Evolutionary conservation across 2,329 filamentous ascomycete genomes (phyloP).

Genomic region (Diaporthe vaccinii): DNA sequence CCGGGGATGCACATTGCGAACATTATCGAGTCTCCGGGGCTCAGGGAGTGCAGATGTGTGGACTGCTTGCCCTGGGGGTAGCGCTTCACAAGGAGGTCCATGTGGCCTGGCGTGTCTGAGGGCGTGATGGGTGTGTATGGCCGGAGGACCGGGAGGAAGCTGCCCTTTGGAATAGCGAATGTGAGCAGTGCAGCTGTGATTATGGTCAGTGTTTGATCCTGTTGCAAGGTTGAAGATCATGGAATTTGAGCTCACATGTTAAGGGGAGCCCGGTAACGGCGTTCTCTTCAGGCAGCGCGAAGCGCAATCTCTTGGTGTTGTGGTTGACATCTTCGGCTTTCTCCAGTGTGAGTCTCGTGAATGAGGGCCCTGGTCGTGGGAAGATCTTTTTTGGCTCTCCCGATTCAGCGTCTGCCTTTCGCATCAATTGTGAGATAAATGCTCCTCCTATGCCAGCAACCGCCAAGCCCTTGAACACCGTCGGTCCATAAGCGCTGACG

Average conservation of each 20-base stretch:
- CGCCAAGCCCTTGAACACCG: slow-evolving; percentile 35
- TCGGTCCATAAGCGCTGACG: slow-evolving; percentile 29
- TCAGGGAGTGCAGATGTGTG: slow-evolving; percentile 74
- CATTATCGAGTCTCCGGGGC: slow-evolving; percentile 71
- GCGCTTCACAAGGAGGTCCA: slow-evolving; percentile 77
- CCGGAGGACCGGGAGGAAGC: slow-evolving; percentile 70
- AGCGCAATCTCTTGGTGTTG: slow-evolving; percentile 70
- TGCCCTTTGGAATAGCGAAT: slow-evolving; percentile 68
- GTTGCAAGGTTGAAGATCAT: neutral
- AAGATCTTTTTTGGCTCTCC: slow-evolving; percentile 35
- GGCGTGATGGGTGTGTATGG: slow-evolving; percentile 75
- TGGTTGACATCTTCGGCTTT: slow-evolving; percentile 68
- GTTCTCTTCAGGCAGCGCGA: slow-evolving; percentile 64
- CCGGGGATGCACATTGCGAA: slow-evolving; percentile 69
- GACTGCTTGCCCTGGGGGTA: slow-evolving; percentile 77
- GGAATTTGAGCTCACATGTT: slow-evolving; percentile 55
- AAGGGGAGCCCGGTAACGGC: slow-evolving; percentile 63
- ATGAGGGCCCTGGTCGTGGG: slow-evolving; percentile 50
- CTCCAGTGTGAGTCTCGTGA: slow-evolving; percentile 63
- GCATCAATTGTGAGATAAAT: slow-evolving; percentile 35
- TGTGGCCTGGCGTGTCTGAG: slow-evolving; percentile 66
- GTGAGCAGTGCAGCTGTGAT: slow-evolving; percentile 68
- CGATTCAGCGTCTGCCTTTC: slow-evolving; percentile 29
- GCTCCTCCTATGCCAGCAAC: slow-evolving; percentile 34
- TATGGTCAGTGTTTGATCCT: neutral